Evolutionary conservation across 331 rosid genomes (phyloP).

Genomic region (Prunus yedoensis): DNA sequence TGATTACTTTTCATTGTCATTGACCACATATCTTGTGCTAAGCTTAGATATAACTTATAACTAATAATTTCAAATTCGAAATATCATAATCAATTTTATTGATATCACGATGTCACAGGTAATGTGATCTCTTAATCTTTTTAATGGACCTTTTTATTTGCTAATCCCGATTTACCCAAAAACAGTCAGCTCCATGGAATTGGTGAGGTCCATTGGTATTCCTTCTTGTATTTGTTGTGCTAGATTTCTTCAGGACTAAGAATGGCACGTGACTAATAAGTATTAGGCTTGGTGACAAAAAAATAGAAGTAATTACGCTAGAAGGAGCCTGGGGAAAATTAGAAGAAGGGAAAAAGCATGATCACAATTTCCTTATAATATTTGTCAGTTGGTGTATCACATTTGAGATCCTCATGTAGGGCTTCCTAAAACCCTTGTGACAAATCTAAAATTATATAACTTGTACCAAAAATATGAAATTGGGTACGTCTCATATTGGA

Average conservation of each 20-base stretch:
- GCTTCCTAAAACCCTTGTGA: neutral
- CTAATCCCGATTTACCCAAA: neutral
- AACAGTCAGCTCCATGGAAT: neutral
- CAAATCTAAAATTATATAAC: too few relatives aligned
- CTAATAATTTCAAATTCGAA: neutral
- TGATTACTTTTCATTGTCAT: neutral
- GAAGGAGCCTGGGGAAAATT: neutral
- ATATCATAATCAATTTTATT: neutral
- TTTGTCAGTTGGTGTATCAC: neutral
- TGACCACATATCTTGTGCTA: neutral
- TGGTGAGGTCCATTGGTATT: neutral
- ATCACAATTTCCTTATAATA: neutral
- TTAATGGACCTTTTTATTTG: neutral
- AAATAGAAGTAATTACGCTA: neutral
- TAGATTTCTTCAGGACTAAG: neutral
- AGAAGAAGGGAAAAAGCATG: neutral
- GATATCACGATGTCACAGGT: neutral
- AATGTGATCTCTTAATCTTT: neutral
- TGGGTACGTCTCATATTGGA: slow-evolving; percentile 1
- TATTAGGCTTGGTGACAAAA: neutral
- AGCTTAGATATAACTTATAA: neutral
- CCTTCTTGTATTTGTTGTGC: neutral
- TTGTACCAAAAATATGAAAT: neutral
- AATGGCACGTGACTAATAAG: neutral
- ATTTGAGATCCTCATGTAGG: neutral